Evolutionary conservation across 495 filamentous ascomycete species (phyloP), one percentile per base, ranked within the genome.

Genomic region (Venustampulla echinocandica): DNA sequence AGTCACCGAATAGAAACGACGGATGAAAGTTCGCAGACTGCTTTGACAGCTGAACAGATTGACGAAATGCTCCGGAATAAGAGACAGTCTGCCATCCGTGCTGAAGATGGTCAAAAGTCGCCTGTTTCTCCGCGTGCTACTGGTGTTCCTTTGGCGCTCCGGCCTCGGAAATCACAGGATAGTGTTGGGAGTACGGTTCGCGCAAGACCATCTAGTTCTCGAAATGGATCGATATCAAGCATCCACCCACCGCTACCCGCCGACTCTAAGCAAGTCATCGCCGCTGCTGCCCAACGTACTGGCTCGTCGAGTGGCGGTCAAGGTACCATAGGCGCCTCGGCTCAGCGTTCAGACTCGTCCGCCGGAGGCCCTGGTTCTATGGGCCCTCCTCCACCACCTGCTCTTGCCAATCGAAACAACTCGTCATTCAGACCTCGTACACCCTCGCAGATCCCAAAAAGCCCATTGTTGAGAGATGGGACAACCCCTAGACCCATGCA

Each of bases 351-450:
- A 30, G 27, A n/a, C 7, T 30, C 27, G 11, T 69, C 69, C 10
- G 30, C 51, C 27, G 67, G 62, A n/a, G 53, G 67, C 27, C 64
- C 67, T 27, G 71, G 68, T 30, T 55, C 64, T 34, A 98, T 97
- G 92, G 92, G 87, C 0, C 92, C 92, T 32, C 90, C 92, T 6
- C 56, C 81, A 39, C 71, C 85, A 45, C 85, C 90, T 21, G 87
- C 92, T 39, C 94, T 87, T 49, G 84, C 83, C 2, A 84, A 83
- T 58, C 75, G 70, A 55, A 62, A 65, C 45, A 51, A 52, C 30
- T 60, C 61, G 14, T 61, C 56, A 36, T 67, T 69, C 49, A 71
- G 87, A 41, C 87, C 90, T 23, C 75, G 79, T 32, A 95, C 90
- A 2, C 89, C 90, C 25, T 51, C 46, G 23, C 54, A 54, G 21